These are phyloP conservation scores for Starmera dryadoides DNA, from an alignment of 805 yeast genomes.

Conservation along the genomic window DNA sequence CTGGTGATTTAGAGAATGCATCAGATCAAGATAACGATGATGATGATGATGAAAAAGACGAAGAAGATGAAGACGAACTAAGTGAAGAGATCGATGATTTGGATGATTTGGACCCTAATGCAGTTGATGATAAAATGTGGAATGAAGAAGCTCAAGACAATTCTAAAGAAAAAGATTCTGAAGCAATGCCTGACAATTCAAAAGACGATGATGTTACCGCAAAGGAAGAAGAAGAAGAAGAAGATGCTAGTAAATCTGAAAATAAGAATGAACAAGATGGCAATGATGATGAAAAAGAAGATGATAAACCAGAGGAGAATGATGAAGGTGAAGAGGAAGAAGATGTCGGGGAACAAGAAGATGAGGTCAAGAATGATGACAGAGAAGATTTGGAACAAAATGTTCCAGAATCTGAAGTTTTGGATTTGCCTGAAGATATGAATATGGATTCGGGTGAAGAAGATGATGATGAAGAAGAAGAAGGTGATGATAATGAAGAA, in stretches of 20 bases:
- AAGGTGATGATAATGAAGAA: slow-evolving; percentile 43
- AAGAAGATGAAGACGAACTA: slow-evolving; percentile 61
- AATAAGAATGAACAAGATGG: slow-evolving; percentile 32
- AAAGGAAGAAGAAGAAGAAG: slow-evolving; percentile 27
- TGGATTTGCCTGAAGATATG: slow-evolving; percentile 90
- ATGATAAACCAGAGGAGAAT: slow-evolving; percentile 53
- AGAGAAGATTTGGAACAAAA: slow-evolving; percentile 62
- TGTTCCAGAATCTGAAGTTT: slow-evolving; percentile 77
- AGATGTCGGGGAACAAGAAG: slow-evolving; percentile 79
- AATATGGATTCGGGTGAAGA: slow-evolving; percentile 79
- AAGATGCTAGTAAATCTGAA: slow-evolving; percentile 26
- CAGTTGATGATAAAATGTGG: slow-evolving; percentile 97
- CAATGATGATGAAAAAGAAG: slow-evolving; percentile 44
- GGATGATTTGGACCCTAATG: slow-evolving; percentile 88
- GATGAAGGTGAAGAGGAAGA: slow-evolving; percentile 55
- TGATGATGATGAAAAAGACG: slow-evolving; percentile 40
- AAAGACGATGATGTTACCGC: slow-evolving; percentile 38
- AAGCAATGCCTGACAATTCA: slow-evolving; percentile 53
- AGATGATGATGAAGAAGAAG: slow-evolving; percentile 38
- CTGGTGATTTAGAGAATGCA: slow-evolving; percentile 80
- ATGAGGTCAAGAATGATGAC: slow-evolving; percentile 64
- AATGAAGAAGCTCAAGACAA: slow-evolving; percentile 80
- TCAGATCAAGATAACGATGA: slow-evolving; percentile 59
- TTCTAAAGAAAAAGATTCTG: slow-evolving; percentile 77
- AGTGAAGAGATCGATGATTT: slow-evolving; percentile 89